Base-by-base conservation (phyloP, 2,329 filamentous ascomycete species). In the Arthrobotrys pseudoclavata region DNA sequence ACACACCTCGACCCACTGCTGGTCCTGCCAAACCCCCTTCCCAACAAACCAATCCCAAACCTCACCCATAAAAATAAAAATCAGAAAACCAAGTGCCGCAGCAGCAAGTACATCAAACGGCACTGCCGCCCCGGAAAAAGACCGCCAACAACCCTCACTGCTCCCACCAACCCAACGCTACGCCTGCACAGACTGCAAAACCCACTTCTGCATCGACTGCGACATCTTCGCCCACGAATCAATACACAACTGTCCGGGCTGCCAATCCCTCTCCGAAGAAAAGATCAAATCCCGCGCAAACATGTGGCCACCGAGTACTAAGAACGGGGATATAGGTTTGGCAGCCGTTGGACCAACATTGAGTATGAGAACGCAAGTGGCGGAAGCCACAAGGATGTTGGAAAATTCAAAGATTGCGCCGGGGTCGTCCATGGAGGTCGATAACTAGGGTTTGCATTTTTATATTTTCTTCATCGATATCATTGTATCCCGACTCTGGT, bases 151-250 rank as follows among this genome's bases (percentile, higher is more conserved):
- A 26, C 40, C 5, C 40, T 75, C 31, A 64, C 64, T 9, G 1
- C 31, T 6, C 22, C 77, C 13, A 71, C 79, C 7, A 64, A 80
- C 79, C 26, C 76, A 91, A 57, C 86, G 96, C 63, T 99, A 99
- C 83, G 92, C 92, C 75, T 99, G 96, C 83, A 89, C 91, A 80
- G 90, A 91, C n/a, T 99, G 96, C 84, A 85, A 88, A 2, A 90
- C 92, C 76, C 95, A 98, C 84, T 99, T 98, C 83, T 99, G 96
- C 86, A 96, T 99, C 80, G 96, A 99, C 83, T 99, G 96, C 83
- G 96, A 99, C 83, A 90, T 97, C 24, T 97, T 96, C 85, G 92
- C 93, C 24, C 96, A 99, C 83, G 94, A 97, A 85, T 89, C 96
- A 12, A 88, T 97, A 63, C 95, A 99, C 83, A 98, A 98, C 84